Evolutionary conservation across 1,284 basidiomycete species (phyloP).

Genomic region (Puccinia horiana): DNA sequence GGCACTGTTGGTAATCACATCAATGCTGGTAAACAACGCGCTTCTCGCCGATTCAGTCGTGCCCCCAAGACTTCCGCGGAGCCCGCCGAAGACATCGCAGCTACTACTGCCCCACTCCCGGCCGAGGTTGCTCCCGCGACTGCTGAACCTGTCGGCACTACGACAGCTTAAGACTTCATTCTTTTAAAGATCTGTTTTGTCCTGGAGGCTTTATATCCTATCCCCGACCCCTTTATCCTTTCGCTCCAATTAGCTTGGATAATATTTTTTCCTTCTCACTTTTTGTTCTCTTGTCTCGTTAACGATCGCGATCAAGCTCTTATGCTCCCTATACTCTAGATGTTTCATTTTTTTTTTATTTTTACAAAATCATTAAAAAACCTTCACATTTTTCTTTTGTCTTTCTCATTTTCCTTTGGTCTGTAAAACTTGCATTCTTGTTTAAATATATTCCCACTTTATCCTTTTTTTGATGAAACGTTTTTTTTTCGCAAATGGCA

Average conservation of each 20-base stretch:
- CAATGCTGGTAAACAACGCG: slow-evolving; percentile 11
- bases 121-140: not conserved
- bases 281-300: not conserved
- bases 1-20: slow-evolving; percentile 23
- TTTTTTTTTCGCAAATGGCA: no score
- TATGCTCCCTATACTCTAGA: not conserved
- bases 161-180: not conserved
- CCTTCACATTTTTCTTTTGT: not conserved
- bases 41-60: slow-evolving; percentile 34
- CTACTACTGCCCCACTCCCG: not conserved
- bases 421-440: no score
- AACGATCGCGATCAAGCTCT: not conserved
- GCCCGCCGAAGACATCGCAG: not conserved
- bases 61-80: not conserved
- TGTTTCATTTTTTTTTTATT: not conserved
- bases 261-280: not conserved
- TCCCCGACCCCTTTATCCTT: not conserved
- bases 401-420: not conserved
- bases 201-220: no score
- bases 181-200: no score
- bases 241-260: slow-evolving; percentile 6
- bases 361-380: not conserved
- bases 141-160: not conserved
- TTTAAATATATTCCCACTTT: no score
- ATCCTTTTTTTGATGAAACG: no score